Percentiles rank a stretch among this genome's conserved stretches.
These are phyloP conservation scores for Phytopythium cucurbitacearum DNA, from an alignment of 352 stramenopile genomes.

Conservation along the genomic window DNA sequence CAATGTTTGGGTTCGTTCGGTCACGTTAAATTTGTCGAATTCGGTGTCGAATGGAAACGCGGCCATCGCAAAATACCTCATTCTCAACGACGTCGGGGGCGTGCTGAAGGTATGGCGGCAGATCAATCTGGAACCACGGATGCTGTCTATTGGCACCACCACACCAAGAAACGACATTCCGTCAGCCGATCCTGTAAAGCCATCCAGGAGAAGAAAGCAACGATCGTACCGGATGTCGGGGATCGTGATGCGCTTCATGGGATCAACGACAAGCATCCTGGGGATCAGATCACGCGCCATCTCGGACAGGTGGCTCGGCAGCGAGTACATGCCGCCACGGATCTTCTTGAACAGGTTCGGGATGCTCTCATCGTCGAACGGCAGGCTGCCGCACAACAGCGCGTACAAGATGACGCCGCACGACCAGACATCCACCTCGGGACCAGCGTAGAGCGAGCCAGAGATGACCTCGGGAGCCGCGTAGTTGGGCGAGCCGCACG, in stretches of 20 bases:
- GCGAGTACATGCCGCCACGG: constrained; percentile 95
- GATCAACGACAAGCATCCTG: constrained; percentile 98
- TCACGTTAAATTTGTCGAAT: not conserved
- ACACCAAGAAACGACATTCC: not conserved
- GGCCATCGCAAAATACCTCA: constrained; percentile 62
- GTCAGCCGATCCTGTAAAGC: too few relatives aligned
- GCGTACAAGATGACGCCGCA: constrained; percentile 99
- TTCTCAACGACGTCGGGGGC: constrained; percentile 95
- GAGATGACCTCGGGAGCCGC: constrained; percentile 99
- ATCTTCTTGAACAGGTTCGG: constrained; percentile 99
- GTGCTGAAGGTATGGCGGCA: constrained; percentile 97
- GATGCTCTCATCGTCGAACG: constrained; percentile 99
- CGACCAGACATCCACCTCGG: constrained; percentile 99
- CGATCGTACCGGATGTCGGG: constrained; percentile 89
- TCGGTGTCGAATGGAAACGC: not conserved
- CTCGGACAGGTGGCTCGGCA: constrained; percentile 96
- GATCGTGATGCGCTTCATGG: constrained; percentile 99
- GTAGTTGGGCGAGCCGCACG: constrained; percentile 98
- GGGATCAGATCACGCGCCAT: constrained; percentile 96
- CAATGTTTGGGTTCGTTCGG: not conserved
- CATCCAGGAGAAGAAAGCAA: not conserved
- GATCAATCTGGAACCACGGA: constrained; percentile 97
- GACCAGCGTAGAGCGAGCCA: constrained; percentile 96
- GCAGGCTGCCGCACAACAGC: constrained; percentile 96
- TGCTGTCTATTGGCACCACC: constrained; percentile 59